Base-by-base conservation (phyloP, 495 filamentous ascomycete genomes). In the Penicillium macrosclerotiorum region DNA sequence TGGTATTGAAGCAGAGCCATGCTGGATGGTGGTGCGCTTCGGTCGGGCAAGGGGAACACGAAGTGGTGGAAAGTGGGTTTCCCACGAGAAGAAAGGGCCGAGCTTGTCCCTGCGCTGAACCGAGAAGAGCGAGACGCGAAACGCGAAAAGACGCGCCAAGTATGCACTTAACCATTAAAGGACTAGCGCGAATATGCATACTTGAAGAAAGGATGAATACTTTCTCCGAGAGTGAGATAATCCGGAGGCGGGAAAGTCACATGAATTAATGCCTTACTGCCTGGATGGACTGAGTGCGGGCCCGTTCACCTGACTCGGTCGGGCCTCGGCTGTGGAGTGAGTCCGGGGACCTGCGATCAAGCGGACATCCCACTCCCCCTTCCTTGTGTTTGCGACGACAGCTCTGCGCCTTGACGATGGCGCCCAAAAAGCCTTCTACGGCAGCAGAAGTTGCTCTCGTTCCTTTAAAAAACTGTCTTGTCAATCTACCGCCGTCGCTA, bases 381-480 rank as follows among this genome's bases (percentile, higher is more conserved):
- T 42, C 52, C 26, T n/a, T 47, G 25, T 48, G 32, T 25, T 27
- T 38, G 29, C 33, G 42, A 44, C 34, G 6, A 43, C 12, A 34
- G 18, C 9, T 43, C 29, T 47, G 47, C 57, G 60, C 39, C 55
- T 42, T 58, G 42, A 65, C 17, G 44, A 85, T 85, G 81, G 81
- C 81, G 54, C 78, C 81, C 56, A 85, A 75, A 67, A 88, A 83
- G 69, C 75, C 78, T 51, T 81, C 84, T 24, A 81, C 81, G 0
- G 76, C 82, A 36, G 89, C 86, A 29, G 88, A 93, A 67, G 75
- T 95, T 46, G 83, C 82, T 31, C 76, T 96, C 17, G 77, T 86
- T 17, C 86, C 89, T 42, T 77, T 96, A 8, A 94, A 94, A 69
- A 96, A 85, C 60, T 97, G 93, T 67, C 78, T 98, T 14, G 88